Conservation (phyloP, 1,284 basidiomycete species). For the Quambalaria eucalypti region DNA sequence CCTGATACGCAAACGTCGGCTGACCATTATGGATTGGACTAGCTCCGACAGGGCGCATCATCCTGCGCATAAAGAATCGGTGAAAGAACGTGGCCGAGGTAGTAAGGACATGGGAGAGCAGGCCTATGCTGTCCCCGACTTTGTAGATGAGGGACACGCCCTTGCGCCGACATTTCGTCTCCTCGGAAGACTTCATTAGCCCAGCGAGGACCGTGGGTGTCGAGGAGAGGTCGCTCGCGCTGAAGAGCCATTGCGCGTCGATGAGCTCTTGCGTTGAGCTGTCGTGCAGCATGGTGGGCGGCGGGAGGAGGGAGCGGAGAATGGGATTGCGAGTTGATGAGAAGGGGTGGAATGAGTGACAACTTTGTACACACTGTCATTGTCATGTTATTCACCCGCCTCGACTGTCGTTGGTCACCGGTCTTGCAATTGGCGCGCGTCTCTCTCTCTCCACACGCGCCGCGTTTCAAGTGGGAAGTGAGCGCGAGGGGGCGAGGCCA, state of each 20-base stretch:
- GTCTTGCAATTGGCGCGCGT: no score
- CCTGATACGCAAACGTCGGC: slow-evolving; percentile 7
- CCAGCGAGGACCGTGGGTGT: slow-evolving; percentile 23
- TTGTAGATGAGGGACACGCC: slow-evolving; percentile 33
- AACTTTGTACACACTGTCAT: no score
- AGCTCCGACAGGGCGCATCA: slow-evolving; percentile 63
- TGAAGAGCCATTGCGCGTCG: slow-evolving; percentile 36
- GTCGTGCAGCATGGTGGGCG: no score
- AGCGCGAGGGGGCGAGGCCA: no score
- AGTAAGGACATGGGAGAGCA: slow-evolving; percentile 34
- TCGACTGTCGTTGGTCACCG: no score
- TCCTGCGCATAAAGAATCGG: slow-evolving; percentile 84
- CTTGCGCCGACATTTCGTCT: slow-evolving; percentile 31
- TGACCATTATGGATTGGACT: slow-evolving; percentile 46
- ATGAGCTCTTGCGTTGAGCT: no score
- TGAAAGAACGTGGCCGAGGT: slow-evolving; percentile 77
- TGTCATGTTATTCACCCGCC: no score
- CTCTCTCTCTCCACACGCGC: no score
- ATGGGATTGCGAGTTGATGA: no score
- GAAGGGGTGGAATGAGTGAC: no score
- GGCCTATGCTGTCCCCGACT: slow-evolving; percentile 36
- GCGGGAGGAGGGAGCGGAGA: no score
- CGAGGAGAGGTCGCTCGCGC: slow-evolving; percentile 15
- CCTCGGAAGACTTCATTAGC: slow-evolving; percentile 16
- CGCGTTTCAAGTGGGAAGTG: no score